Evolutionary conservation across 805 yeast species (phyloP).

Genomic region (Monosporozyma solicola): DNA sequence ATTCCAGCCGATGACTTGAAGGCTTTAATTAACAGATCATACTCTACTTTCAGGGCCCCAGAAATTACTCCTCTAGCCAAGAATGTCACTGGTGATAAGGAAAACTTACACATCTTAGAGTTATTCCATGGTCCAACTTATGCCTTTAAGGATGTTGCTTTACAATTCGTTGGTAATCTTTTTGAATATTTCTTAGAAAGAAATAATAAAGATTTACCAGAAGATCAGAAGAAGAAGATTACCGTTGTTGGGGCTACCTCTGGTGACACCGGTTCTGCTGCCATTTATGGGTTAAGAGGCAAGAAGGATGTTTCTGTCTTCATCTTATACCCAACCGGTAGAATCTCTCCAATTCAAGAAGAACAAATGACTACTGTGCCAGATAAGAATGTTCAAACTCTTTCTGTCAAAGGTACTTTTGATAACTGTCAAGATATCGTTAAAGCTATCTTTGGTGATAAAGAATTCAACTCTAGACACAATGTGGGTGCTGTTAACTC

Average conservation of each 20-base stretch:
- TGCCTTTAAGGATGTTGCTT: slow-evolving; percentile 97
- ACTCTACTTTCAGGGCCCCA: slow-evolving; percentile 79
- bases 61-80: slow-evolving; percentile 79
- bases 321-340: slow-evolving; percentile 92
- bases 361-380: slow-evolving; percentile 96
- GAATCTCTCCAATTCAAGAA: slow-evolving; percentile 96
- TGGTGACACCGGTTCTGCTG: slow-evolving; percentile 99
- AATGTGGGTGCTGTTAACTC: slow-evolving; percentile 98
- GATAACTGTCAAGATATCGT: slow-evolving; percentile 98
- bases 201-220: slow-evolving; percentile 48
- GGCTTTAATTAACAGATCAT: slow-evolving; percentile 56
- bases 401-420: slow-evolving; percentile 91
- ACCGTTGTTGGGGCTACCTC: slow-evolving; percentile 99
- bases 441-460: slow-evolving; percentile 85
- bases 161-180: slow-evolving; percentile 94
- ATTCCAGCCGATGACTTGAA: slow-evolving; percentile 63
- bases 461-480: slow-evolving; percentile 75
- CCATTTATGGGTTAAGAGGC: slow-evolving; percentile 94
- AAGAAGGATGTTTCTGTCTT: slow-evolving; percentile 97
- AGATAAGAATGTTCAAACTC: slow-evolving; percentile 87
- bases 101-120: slow-evolving; percentile 70
- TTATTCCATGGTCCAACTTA: slow-evolving; percentile 98
- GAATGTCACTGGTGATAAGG: slow-evolving; percentile 44
- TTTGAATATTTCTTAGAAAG: slow-evolving; percentile 86
- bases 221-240: slow-evolving; percentile 59